A percentile compares a stretch with the other conserved stretches of the same genome.
These are phyloP conservation scores for Trypanosoma rangeli DNA, from an alignment of 208 protist species.

Conservation along the genomic window DNA sequence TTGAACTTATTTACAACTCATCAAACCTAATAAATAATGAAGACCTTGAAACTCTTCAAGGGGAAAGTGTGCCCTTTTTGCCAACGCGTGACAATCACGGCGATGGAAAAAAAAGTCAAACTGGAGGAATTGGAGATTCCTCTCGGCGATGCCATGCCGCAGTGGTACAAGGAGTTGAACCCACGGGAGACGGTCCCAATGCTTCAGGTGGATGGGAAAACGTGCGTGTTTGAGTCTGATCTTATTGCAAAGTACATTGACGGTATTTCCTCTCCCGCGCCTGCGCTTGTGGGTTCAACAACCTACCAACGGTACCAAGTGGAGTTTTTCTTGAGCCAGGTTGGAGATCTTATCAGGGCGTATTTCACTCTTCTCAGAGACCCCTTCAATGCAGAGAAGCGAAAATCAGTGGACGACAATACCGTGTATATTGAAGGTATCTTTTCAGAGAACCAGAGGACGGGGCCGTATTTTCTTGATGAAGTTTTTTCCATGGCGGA, in stretches of 20 bases:
- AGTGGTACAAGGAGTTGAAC: conserved; percentile 81
- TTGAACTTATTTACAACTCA: not conserved
- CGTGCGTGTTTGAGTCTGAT: conserved; percentile 63
- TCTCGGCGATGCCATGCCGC: conserved; percentile 51
- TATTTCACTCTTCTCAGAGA: conserved; percentile 49
- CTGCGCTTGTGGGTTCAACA: conserved; percentile 42
- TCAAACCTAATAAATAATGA: conserved; percentile 12
- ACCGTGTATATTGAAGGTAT: conserved; percentile 65
- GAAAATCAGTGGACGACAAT: conserved; percentile 47
- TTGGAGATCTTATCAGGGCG: conserved; percentile 49
- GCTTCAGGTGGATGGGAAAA: conserved; percentile 54
- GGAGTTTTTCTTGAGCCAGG: conserved; percentile 74
- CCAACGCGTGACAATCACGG: conserved; percentile 62
- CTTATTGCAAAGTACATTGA: conserved; percentile 78
- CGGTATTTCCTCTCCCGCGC: conserved; percentile 28
- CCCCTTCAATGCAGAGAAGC: conserved; percentile 59
- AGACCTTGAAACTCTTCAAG: conserved; percentile 55
- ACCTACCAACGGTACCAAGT: conserved; percentile 59
- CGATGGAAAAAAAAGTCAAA: conserved; percentile 49
- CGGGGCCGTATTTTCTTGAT: conserved; percentile 65
- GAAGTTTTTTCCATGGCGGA: conserved; percentile 78
- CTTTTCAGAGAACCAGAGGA: conserved; percentile 46
- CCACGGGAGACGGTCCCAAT: conserved; percentile 70
- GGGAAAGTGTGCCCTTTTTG: conserved; percentile 60
- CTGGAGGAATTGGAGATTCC: conserved; percentile 54